Evolutionary conservation across 768 basidiomycete species (phyloP).

Genomic region (Trametes meyenii): DNA sequence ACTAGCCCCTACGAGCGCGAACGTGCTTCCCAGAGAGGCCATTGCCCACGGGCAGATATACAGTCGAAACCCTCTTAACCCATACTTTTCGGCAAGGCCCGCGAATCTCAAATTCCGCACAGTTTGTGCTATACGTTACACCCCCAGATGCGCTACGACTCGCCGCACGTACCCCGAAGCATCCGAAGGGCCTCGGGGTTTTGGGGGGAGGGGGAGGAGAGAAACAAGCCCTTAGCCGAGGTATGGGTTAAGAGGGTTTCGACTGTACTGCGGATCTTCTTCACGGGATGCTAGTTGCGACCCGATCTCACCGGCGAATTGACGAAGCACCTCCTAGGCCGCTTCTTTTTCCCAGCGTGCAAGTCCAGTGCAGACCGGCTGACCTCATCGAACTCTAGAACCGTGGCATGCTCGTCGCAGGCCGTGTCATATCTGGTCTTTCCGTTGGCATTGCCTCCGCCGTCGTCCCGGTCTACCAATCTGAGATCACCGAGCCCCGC

Average conservation of each 20-base stretch:
- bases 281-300: neutral
- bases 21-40: neutral
- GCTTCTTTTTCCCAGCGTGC: neutral
- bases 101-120: too few species aligned
- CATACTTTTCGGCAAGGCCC: too few species aligned
- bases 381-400: constrained; percentile 42
- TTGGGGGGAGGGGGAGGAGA: too few species aligned
- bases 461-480: constrained; percentile 75
- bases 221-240: too few species aligned
- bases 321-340: neutral
- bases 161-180: too few species aligned
- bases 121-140: too few species aligned
- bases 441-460: constrained; percentile 69
- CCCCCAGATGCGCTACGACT: too few species aligned
- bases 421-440: constrained; percentile 60
- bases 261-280: constrained; percentile 8
- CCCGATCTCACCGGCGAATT: neutral
- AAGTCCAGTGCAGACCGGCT: neutral
- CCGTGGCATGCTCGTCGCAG: constrained; percentile 69
- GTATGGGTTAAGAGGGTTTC: too few species aligned
- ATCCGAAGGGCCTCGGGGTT: too few species aligned
- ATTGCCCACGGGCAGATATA: constrained; percentile 3
- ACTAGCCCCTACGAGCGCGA: neutral
- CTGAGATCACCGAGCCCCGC: constrained; percentile 69
- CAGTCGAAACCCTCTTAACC: too few species aligned